phyloP scores from a whole-genome alignment of 2,329 filamentous ascomycete species.

The Gaeumannomyces sp. region DNA sequence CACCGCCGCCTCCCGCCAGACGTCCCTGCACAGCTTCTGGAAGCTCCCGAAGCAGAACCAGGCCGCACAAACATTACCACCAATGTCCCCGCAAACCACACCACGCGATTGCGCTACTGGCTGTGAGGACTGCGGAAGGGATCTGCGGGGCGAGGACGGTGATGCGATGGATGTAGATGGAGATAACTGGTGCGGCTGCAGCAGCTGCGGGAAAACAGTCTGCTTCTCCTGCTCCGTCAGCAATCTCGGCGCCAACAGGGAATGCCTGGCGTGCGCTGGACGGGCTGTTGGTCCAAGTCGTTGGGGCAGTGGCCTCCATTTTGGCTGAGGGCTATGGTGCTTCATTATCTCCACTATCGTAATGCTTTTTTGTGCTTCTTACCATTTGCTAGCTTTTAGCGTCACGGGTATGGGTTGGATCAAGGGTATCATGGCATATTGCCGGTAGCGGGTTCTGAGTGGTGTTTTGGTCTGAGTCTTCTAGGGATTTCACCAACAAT shows the following conservation, averaged over 20 bases:
- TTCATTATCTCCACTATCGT: not conserved
- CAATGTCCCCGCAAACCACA: constrained; percentile 14
- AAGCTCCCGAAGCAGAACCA: constrained; percentile 31
- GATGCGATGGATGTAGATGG: constrained; percentile 35
- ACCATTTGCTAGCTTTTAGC: not conserved
- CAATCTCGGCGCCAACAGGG: constrained; percentile 47
- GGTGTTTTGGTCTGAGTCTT: too few relatives aligned
- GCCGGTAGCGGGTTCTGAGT: too few relatives aligned
- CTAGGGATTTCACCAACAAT: too few relatives aligned
- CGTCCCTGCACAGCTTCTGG: constrained; percentile 57
- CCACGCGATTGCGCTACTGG: constrained; percentile 22
- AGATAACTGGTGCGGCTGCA: constrained; percentile 31
- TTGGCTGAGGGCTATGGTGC: not conserved
- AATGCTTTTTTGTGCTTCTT: not conserved
- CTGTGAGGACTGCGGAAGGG: constrained; percentile 48
- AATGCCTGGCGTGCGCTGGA: constrained; percentile 47
- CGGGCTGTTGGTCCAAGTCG: not conserved
- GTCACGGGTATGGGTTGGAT: not conserved
- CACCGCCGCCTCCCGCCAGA: constrained; percentile 29
- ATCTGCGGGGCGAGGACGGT: constrained; percentile 25
- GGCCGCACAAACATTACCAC: constrained; percentile 23
- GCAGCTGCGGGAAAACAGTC: constrained; percentile 47
- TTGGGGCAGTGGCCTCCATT: not conserved
- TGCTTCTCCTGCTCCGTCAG: constrained; percentile 55
- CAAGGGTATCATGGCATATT: not conserved